Evolutionary conservation across 345 rosid species (phyloP).

Genomic region (Gossypioides kirkii): DNA sequence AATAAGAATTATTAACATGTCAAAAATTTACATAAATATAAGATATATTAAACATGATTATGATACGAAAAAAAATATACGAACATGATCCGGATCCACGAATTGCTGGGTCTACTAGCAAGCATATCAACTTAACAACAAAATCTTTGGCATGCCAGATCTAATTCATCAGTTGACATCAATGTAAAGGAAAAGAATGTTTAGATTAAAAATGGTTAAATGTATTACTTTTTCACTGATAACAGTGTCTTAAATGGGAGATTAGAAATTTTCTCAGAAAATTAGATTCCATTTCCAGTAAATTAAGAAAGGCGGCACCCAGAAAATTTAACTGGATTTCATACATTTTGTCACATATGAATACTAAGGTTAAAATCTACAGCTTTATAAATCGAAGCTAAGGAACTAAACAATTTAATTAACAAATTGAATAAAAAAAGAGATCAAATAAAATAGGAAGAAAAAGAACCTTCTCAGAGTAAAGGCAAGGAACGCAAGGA

Average conservation of each 20-base stretch:
- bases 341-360: neutral
- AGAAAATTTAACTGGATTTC: neutral
- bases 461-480: slow-evolving; percentile 66
- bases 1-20: neutral
- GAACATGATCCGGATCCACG: neutral
- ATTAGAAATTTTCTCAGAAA: neutral
- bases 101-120: neutral
- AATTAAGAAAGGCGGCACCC: neutral
- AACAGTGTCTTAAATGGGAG: neutral
- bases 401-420: neutral
- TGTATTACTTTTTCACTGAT: neutral
- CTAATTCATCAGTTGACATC: neutral
- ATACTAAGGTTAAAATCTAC: neutral
- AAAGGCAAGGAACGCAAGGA: slow-evolving; percentile 74
- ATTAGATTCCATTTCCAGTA: neutral
- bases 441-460: neutral
- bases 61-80: neutral
- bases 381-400: neutral
- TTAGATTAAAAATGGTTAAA: neutral
- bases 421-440: neutral
- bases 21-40: neutral
- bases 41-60: neutral
- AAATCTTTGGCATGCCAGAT: neutral
- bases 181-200: neutral
- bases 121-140: neutral